A percentile compares a stretch with the other conserved stretches of the same genome.
phyloP scores from a whole-genome alignment of 176 grass and related monocot genomes.

The Avena sativa region DNA sequence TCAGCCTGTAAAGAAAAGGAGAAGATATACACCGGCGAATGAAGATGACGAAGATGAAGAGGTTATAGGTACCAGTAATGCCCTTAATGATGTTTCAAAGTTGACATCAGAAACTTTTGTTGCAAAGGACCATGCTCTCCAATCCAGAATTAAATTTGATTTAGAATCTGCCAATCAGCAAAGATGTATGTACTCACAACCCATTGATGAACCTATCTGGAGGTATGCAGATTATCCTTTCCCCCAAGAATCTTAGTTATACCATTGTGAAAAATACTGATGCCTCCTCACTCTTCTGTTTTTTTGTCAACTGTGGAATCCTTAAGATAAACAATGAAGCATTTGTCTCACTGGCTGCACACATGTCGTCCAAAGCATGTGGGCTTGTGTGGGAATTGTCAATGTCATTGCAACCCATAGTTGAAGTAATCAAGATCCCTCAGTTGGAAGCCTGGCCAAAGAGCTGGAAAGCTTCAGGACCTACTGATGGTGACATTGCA shows the following conservation, averaged over 20 bases:
- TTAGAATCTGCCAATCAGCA: conserved; percentile 19
- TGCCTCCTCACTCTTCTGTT: conserved; percentile 26
- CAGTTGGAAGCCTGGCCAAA: conserved; percentile 63
- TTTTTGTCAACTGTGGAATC: conserved; percentile 57
- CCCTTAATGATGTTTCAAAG: conserved; percentile 24
- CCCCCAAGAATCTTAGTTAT: neutral
- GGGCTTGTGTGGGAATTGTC: conserved; percentile 51
- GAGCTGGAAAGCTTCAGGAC: conserved; percentile 55
- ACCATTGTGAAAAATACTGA: conserved; percentile 29
- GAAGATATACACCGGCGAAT: conserved; percentile 33
- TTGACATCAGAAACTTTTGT: conserved; percentile 6
- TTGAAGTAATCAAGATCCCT: conserved; percentile 57
- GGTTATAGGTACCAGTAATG: neutral
- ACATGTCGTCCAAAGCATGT: conserved; percentile 71
- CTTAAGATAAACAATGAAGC: conserved; percentile 51
- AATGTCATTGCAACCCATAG: conserved; percentile 42
- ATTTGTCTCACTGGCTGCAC: conserved; percentile 52
- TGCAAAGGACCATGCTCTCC: neutral
- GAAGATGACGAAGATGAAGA: conserved; percentile 42
- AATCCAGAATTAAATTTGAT: conserved; percentile 5
- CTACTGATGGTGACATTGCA: conserved; percentile 65
- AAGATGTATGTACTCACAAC: conserved; percentile 20
- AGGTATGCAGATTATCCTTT: conserved; percentile 35
- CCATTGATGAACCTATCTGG: conserved; percentile 51
- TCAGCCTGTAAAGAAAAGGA: conserved; percentile 28